Evolutionary conservation across 208 protist species (phyloP).

Genomic region (Lotmaria passim): DNA sequence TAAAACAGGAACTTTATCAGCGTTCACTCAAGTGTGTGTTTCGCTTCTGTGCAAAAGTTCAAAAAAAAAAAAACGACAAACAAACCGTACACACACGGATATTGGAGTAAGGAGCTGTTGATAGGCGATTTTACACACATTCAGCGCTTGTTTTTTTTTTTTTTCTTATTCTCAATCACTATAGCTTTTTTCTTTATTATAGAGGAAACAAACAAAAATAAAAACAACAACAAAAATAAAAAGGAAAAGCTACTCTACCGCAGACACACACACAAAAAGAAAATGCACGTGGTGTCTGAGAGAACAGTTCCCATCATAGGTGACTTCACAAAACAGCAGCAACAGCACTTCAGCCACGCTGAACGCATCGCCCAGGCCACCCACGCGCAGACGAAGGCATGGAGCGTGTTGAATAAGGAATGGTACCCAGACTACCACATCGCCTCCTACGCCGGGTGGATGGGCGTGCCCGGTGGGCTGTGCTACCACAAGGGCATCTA

Average conservation of each 20-base stretch:
- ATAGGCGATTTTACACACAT: too few species aligned
- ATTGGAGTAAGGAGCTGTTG: too few species aligned
- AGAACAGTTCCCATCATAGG: not conserved
- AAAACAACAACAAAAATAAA: not conserved
- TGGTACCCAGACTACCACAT: conserved; percentile 68
- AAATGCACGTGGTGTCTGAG: conserved; percentile 6
- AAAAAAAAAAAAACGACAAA: too few species aligned
- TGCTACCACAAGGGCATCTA: conserved; percentile 37
- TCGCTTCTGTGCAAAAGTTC: too few species aligned
- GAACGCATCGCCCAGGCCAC: conserved; percentile 29
- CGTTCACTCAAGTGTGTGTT: too few species aligned
- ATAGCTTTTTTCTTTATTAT: too few species aligned
- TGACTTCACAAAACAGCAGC: conserved; percentile 1
- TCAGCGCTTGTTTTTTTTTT: too few species aligned
- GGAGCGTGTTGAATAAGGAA: conserved; percentile 11
- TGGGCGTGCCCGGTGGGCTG: conserved; percentile 48
- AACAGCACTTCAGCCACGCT: conserved; percentile 8
- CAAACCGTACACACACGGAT: too few species aligned
- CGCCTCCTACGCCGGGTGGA: conserved; percentile 47
- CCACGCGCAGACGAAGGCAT: conserved; percentile 14
- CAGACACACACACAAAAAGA: not conserved
- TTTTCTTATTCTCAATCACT: too few species aligned
- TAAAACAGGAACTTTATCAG: too few species aligned
- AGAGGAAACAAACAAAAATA: too few species aligned
- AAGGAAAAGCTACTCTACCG: too few species aligned